Percentiles rank a stretch among this genome's conserved stretches.
phyloP scores from a whole-genome alignment of 345 rosid genomes.

The Acer yangbiense region DNA sequence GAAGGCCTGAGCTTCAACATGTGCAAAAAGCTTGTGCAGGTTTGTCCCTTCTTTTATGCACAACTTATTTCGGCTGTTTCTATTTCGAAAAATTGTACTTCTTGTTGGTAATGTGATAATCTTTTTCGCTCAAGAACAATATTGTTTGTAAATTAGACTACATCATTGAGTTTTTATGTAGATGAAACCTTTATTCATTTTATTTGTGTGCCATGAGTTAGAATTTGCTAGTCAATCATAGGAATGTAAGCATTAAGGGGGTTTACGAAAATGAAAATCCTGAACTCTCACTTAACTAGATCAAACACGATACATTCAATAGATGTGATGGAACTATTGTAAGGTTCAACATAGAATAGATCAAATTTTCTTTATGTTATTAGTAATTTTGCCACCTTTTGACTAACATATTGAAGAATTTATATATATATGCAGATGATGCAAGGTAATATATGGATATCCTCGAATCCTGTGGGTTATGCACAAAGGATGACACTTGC shows the following conservation, averaged over 20 bases:
- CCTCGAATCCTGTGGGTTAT: constrained; percentile 59
- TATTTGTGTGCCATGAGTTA: neutral
- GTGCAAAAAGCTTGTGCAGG: constrained; percentile 96
- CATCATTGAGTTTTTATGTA: neutral
- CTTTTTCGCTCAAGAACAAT: neutral
- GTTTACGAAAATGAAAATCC: neutral
- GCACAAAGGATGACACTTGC: constrained; percentile 73
- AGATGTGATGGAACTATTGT: neutral
- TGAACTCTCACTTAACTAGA: neutral
- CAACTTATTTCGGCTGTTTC: neutral
- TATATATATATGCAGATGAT: constrained; percentile 63
- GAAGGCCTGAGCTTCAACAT: constrained; percentile 76
- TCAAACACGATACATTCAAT: no score
- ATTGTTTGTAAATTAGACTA: neutral
- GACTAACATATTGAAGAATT: neutral
- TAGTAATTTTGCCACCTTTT: neutral
- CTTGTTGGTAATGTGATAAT: neutral
- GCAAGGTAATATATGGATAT: constrained; percentile 92
- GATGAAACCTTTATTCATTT: no score
- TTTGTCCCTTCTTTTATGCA: constrained; percentile 27
- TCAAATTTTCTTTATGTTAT: no score
- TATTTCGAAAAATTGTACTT: neutral
- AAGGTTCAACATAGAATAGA: neutral
- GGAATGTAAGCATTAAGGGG: neutral
- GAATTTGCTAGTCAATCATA: neutral